Evolutionary conservation across 257 asterid species (phyloP).

Genomic region (Eucommia ulmoides): DNA sequence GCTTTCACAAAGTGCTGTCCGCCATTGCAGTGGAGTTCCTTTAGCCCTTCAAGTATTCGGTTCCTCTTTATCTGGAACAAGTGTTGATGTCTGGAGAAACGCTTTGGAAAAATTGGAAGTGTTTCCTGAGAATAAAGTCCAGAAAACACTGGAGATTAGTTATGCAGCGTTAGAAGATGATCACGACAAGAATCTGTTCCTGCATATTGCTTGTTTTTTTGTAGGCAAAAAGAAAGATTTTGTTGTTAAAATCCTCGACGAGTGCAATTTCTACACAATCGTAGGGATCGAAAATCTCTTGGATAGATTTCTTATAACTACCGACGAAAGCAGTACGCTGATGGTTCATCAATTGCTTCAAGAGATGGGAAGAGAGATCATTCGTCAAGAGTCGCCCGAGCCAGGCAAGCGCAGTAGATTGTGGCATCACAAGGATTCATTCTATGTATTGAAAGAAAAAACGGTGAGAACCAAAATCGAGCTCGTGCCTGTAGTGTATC

Average conservation of each 20-base stretch:
- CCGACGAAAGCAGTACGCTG: not conserved
- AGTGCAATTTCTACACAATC: not conserved
- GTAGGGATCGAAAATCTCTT: not conserved
- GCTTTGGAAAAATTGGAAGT: not conserved
- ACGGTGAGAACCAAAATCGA: not conserved
- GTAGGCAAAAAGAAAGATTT: not conserved
- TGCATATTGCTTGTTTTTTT: slow-evolving; percentile 1
- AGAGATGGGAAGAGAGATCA: not conserved
- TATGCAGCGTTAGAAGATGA: not conserved
- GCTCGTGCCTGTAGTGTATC: not conserved
- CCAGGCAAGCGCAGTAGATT: not conserved
- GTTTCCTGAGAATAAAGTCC: not conserved
- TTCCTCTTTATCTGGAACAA: not conserved
- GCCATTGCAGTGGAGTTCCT: not conserved
- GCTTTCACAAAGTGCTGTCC: not conserved
- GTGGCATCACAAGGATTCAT: not conserved
- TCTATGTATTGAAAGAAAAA: not conserved
- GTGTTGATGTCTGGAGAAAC: not conserved
- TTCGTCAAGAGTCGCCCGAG: not conserved
- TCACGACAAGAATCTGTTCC: not conserved
- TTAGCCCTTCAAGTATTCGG: slow-evolving; percentile 2
- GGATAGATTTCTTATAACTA: not conserved
- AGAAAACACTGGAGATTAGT: not conserved
- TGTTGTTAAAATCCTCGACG: not conserved
- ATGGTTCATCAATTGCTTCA: not conserved